Base-by-base conservation (phyloP, 2,329 filamentous ascomycete species). In the Dactylellina sp. region DNA sequence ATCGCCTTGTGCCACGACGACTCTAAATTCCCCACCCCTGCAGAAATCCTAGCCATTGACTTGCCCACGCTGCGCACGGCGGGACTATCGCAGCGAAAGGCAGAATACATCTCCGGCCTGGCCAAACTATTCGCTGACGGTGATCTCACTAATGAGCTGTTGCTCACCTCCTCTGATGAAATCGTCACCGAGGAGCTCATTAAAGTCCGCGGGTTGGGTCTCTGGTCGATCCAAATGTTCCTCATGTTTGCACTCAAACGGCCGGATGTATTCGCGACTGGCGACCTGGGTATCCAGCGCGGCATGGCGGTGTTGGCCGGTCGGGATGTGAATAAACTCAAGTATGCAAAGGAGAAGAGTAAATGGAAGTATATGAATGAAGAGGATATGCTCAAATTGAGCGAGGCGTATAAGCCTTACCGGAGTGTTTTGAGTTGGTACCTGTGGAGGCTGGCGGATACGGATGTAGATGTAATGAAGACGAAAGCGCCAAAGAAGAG, bases 361-460 rank as follows among this genome's bases (percentile, higher is more conserved):
- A 98, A 98, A 83, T 98, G 93, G 90, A 98, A 98, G 84, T 99
- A 98, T 81, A 97, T 98, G 93, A 87, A 86, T 37, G 95, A 98
- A 82, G 87, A 88, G 80, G 95, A 98, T 74, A 98, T 99, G 95
- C 80, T 90, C 74, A 91, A 93, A 76, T 85, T 92, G 76, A 89
- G 92, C 11, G 90, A 89, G 66, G 88, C 85, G 79, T 99, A 96
- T 81, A 86, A 86, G 68, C 95, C 94, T 2, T 98, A 96, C 82
- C 85, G 88, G n/a, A 50, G 24, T 25, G 70, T 65, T 28, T 40
- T 52, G 16, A 55, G 61, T 25, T 65, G 53, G 72, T 68, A 96
- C 80, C 96, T 97, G 91, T 97, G 94, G 93, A 85, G 90, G 71
- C 88, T 94, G 9, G 90, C 90, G 80, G 88, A 92, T 79, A 92